phyloP scores from a whole-genome alignment of 371 early-diverging fungal species.

The Mucor velutinosus region DNA sequence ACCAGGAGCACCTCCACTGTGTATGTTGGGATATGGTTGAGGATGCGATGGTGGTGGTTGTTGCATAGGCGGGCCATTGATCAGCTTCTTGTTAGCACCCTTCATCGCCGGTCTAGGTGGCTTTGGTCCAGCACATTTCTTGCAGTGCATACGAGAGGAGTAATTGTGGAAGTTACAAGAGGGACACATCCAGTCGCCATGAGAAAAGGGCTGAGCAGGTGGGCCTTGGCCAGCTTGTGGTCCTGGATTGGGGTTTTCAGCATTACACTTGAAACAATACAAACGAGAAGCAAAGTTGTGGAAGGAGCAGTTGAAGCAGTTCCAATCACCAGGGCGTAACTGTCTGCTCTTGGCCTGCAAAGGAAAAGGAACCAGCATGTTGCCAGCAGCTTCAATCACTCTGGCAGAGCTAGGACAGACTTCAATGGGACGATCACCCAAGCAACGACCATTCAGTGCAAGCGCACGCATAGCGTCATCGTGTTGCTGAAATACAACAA shows the following conservation, averaged over 20 bases:
- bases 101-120: constrained; percentile 15
- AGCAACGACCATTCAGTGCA: constrained; percentile 64
- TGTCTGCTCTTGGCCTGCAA: constrained; percentile 45
- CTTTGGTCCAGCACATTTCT: constrained; percentile 38
- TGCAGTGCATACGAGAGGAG: constrained; percentile 49
- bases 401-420: constrained; percentile 65
- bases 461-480: constrained; percentile 67
- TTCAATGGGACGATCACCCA: constrained; percentile 70
- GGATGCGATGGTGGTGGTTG: constrained; percentile 6
- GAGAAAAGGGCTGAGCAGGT: constrained; percentile 22
- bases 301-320: constrained; percentile 71
- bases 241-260: constrained; percentile 48
- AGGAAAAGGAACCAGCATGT: constrained; percentile 63
- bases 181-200: constrained; percentile 57
- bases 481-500: constrained; percentile 59
- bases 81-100: background rate
- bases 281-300: constrained; percentile 77
- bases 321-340: constrained; percentile 76
- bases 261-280: constrained; percentile 72
- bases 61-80: background rate
- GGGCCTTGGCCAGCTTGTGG: constrained; percentile 24
- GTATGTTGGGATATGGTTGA: background rate
- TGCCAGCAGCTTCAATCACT: constrained; percentile 58
- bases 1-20: background rate
- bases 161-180: constrained; percentile 63